These are phyloP conservation scores for Hericium alpestre DNA, from an alignment of 768 basidiomycete genomes.

Conservation along the genomic window DNA sequence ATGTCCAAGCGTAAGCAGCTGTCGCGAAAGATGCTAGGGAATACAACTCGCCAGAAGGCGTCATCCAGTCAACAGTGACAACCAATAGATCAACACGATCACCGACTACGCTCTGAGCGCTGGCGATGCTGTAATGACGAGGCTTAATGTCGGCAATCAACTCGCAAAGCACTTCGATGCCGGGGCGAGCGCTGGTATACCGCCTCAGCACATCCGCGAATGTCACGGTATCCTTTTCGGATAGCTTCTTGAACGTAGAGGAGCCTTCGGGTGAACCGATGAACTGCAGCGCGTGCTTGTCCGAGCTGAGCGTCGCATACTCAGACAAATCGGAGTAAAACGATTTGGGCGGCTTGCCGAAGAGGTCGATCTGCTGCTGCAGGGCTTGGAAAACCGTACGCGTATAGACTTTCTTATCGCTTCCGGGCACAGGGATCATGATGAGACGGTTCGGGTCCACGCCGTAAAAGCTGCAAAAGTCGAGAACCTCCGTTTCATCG, in stretches of 20 bases:
- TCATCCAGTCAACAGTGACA: constrained; percentile 92
- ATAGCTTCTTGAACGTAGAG: constrained; percentile 88
- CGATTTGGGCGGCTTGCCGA: constrained; percentile 90
- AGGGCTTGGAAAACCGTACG: constrained; percentile 92
- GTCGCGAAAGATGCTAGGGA: neutral
- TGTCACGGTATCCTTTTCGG: constrained; percentile 89
- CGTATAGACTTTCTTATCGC: constrained; percentile 67
- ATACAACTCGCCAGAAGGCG: constrained; percentile 58
- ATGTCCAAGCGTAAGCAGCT: neutral
- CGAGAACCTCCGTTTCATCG: constrained; percentile 73
- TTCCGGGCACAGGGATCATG: constrained; percentile 62
- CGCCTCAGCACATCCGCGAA: constrained; percentile 78
- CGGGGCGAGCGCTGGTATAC: constrained; percentile 71
- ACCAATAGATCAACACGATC: constrained; percentile 90
- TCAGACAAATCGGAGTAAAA: constrained; percentile 85
- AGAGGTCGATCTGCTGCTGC: constrained; percentile 94
- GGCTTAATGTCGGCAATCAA: constrained; percentile 93
- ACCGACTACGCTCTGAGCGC: constrained; percentile 89
- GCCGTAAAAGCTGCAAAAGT: constrained; percentile 90
- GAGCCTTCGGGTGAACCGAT: constrained; percentile 89
- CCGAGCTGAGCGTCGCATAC: constrained; percentile 57
- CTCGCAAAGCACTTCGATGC: constrained; percentile 78
- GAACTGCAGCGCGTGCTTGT: constrained; percentile 76
- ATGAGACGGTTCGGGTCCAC: constrained; percentile 70
- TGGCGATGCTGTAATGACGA: constrained; percentile 96